phyloP scores from a whole-genome alignment of 768 basidiomycete species.

The Amanita muscaria region DNA sequence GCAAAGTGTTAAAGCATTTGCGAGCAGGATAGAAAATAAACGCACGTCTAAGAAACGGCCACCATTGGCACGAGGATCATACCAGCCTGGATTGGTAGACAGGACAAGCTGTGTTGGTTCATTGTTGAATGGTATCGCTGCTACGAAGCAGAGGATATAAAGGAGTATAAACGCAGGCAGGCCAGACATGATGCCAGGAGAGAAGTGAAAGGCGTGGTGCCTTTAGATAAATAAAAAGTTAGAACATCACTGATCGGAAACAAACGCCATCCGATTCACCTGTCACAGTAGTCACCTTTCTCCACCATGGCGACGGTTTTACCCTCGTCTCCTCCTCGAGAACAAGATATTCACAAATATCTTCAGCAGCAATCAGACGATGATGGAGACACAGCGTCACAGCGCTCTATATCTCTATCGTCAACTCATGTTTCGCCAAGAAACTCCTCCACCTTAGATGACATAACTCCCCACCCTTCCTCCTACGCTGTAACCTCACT shows the following conservation, averaged over 20 bases:
- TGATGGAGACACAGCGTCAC: conserved; percentile 72
- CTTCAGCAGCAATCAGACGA: conserved; percentile 26
- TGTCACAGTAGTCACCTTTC: background rate
- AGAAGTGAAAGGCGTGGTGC: conserved; percentile 2
- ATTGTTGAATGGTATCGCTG: background rate
- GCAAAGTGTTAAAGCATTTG: conserved; percentile 1
- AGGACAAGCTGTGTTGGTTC: background rate
- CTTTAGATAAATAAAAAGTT: too few species aligned
- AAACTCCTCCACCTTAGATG: conserved; percentile 23
- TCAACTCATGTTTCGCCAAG: conserved; percentile 52
- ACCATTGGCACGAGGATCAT: conserved; percentile 66
- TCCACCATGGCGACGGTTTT: conserved; percentile 10
- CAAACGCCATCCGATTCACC: background rate
- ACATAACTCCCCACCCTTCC: conserved; percentile 4
- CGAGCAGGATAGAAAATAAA: background rate
- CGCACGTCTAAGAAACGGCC: conserved; percentile 72
- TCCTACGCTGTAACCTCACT: conserved; percentile 8
- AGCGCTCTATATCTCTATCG: conserved; percentile 67
- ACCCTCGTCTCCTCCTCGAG: conserved; percentile 25
- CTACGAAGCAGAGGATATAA: conserved; percentile 12
- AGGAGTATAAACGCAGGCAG: conserved; percentile 9
- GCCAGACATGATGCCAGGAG: background rate
- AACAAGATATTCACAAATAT: conserved; percentile 21
- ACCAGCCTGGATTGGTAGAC: conserved; percentile 28
- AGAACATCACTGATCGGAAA: background rate